Conservation (phyloP, 345 rosid genomes). For the Camelina neglecta region DNA sequence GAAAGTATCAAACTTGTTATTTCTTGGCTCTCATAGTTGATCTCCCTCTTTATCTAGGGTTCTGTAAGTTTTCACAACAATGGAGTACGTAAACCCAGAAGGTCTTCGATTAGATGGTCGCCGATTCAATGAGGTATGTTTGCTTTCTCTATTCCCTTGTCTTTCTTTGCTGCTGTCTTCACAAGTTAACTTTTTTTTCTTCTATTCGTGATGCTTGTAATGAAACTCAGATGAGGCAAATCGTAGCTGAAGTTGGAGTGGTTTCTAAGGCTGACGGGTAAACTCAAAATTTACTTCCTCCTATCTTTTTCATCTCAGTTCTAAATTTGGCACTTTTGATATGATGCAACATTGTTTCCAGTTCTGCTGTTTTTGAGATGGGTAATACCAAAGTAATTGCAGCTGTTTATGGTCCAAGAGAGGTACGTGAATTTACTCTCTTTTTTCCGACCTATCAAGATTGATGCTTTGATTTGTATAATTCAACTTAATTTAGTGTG, state of each 20-base stretch:
- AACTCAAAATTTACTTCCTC: background rate
- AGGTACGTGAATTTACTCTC: constrained; percentile 50
- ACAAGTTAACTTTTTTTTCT: background rate
- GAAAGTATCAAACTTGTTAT: constrained; percentile 11
- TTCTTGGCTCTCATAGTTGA: background rate
- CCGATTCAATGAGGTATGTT: constrained; percentile 71
- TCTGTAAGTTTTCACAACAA: constrained; percentile 34
- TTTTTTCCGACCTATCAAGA: background rate
- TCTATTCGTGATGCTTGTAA: constrained; percentile 7
- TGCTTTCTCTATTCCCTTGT: background rate
- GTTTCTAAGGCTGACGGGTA: constrained; percentile 91
- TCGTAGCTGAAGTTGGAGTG: constrained; percentile 79
- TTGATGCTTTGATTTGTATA: constrained; percentile 2
- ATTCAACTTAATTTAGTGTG: background rate
- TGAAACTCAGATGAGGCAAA: constrained; percentile 77
- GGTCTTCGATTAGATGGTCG: constrained; percentile 88
- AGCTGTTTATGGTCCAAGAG: constrained; percentile 96
- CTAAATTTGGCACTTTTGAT: background rate
- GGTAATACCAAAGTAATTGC: constrained; percentile 96
- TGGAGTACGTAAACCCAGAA: constrained; percentile 92
- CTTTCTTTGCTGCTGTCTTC: background rate
- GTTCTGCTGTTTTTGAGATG: constrained; percentile 97
- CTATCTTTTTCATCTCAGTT: background rate
- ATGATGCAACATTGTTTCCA: constrained; percentile 31
- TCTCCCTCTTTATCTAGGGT: constrained; percentile 1